Base-by-base conservation (phyloP, 2,329 filamentous ascomycete species). In the Penicillium sp. region DNA sequence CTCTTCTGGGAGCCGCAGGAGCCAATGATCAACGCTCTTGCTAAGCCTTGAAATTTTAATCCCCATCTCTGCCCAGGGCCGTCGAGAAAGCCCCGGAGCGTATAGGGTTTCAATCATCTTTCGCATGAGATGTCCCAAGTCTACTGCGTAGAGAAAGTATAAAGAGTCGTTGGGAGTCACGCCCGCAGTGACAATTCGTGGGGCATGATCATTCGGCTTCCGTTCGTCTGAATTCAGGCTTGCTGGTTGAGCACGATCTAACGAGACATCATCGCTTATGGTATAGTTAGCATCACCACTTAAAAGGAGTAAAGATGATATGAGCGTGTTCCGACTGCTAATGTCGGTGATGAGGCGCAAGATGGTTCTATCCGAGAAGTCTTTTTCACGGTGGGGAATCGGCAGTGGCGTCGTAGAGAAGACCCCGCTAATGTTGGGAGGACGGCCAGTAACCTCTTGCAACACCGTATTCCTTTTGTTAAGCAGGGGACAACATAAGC, bases 361-460 rank as follows among this genome's bases (percentile, higher is more conserved):
- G 3, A 74, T 70, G n/a, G 70, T 65, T 12, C 67, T 63, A 42
- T 73, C 69, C 28, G 66, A 58, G 20, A 75, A 77, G 6, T 73
- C 70, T 35, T 77, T 74, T 61, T 78, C 77, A 37, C 64, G 62
- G 25, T 77, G 74, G 4, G 75, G 76, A 14, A 75, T 63, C 1
- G 78, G 76, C 5, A 79, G 68, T 31, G 78, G 76, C 0, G 76
- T 77, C 15, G 74, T 79, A 66, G 75, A 78, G 57, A 78, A 77
- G 1, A 71, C 69, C n/a, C 74, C 70, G 20, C 64, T 66, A 28
- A 73, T 71, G 63, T 67, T 74, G n/a, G 72, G 74, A 4, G 76
- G 75, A 38, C 78, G 74, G 37, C 78, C 78, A 25, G 76, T 79
- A 68, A 79, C 76, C 60, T 75, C 71, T 57, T 72, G 75, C 8